A percentile compares a stretch with the other conserved stretches of the same genome.
These are phyloP conservation scores for Liquidambar formosana DNA, from an alignment of 164 flowering plant genomes.

Conservation along the genomic window DNA sequence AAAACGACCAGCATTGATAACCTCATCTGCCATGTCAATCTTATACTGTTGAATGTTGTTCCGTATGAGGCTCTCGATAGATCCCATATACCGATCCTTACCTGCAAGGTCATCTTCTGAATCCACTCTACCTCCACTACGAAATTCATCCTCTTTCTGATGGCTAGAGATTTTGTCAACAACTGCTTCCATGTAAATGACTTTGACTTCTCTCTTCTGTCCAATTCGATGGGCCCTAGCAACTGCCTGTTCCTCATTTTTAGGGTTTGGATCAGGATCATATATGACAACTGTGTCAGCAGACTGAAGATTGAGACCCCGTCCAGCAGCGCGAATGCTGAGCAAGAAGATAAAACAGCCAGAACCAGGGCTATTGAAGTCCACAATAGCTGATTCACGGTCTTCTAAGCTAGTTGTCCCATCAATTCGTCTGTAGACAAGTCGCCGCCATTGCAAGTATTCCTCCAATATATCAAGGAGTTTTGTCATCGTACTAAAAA, in stretches of 20 bases:
- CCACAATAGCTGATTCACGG: constrained; percentile 95
- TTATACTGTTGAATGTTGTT: constrained; percentile 98
- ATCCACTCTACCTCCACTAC: constrained; percentile 79
- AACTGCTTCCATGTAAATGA: constrained; percentile 96
- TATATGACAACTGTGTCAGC: constrained; percentile 98
- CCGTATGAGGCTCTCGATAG: constrained; percentile 96
- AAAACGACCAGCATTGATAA: constrained; percentile 99
- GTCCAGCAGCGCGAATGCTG: constrained; percentile 98
- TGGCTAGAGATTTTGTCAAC: constrained; percentile 86
- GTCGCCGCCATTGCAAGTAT: constrained; percentile 88
- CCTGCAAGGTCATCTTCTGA: constrained; percentile 97
- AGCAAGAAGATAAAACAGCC: constrained; percentile 94
- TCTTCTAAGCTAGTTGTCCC: constrained; percentile 97
- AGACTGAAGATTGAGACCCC: constrained; percentile 95
- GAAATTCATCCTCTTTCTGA: constrained; percentile 87
- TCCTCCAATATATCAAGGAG: constrained; percentile 96
- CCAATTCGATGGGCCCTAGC: constrained; percentile 99
- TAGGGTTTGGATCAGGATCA: constrained; percentile 99
- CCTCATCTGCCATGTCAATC: constrained; percentile 99
- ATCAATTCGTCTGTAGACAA: constrained; percentile 88
- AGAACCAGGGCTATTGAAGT: constrained; percentile 76
- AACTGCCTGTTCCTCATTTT: constrained; percentile 99
- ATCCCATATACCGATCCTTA: constrained; percentile 95
- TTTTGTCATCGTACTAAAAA: constrained; percentile 97
- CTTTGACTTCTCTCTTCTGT: constrained; percentile 95